Percentiles rank a stretch among this genome's conserved stretches.
phyloP scores from a whole-genome alignment of 176 grass and related monocot species.

The Zoysia pacifica region DNA sequence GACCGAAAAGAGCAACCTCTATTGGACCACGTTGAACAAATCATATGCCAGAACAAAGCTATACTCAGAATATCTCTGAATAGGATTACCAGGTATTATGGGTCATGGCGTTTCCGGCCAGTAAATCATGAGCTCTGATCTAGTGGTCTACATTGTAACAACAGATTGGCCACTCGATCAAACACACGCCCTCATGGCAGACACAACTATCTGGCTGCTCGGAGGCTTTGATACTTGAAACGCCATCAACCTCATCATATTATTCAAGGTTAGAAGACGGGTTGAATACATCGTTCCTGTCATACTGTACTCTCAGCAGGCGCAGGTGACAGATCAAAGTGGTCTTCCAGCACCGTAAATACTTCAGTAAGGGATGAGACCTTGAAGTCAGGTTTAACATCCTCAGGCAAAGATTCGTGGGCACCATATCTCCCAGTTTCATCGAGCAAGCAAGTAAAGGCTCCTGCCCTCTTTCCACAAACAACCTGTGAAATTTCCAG shows the following conservation, averaged over 20 bases:
- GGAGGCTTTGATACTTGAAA: conserved; percentile 6
- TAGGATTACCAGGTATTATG: neutral
- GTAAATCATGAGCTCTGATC: neutral
- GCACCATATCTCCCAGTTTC: conserved; percentile 69
- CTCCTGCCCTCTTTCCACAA: conserved; percentile 85
- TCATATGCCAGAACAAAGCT: neutral
- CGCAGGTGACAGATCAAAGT: conserved; percentile 59
- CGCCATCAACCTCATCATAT: conserved; percentile 21
- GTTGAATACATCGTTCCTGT: conserved; percentile 10
- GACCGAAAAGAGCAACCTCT: too few species aligned
- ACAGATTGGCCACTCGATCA: neutral
- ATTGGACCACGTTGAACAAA: neutral
- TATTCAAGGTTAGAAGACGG: conserved; percentile 27
- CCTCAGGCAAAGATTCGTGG: conserved; percentile 49
- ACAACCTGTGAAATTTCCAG: conserved; percentile 49
- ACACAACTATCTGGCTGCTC: neutral
- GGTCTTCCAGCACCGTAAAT: conserved; percentile 51
- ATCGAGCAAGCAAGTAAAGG: conserved; percentile 92
- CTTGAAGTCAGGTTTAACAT: conserved; percentile 78
- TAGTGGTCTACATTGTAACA: neutral
- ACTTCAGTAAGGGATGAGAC: conserved; percentile 74
- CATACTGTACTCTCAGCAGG: conserved; percentile 45
- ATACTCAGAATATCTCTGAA: neutral
- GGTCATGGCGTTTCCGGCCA: neutral
- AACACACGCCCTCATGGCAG: neutral